Evolutionary conservation across 1,139 yeast species (phyloP).

Genomic region (Lodderomyces pseudojiufengensis): DNA sequence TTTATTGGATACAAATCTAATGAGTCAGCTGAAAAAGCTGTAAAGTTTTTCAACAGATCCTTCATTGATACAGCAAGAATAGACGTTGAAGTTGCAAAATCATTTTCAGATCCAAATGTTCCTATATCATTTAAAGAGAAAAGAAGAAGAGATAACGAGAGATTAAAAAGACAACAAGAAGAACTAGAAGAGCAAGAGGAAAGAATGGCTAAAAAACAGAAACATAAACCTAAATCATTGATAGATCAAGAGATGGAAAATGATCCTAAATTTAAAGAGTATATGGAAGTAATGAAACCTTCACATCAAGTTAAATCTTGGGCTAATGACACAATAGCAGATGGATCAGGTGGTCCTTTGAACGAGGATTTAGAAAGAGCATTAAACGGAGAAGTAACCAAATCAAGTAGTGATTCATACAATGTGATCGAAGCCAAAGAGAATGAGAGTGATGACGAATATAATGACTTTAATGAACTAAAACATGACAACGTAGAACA

Average conservation of each 20-base stretch:
- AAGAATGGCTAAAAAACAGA: constrained; percentile 22
- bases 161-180: constrained; percentile 54
- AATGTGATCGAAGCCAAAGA: constrained; percentile 35
- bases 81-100: constrained; percentile 77
- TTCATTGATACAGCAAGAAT: constrained; percentile 81
- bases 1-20: constrained; percentile 78
- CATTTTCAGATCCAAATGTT: constrained; percentile 76
- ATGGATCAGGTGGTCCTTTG: constrained; percentile 51
- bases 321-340: constrained; percentile 69
- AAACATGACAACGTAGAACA: constrained; percentile 24
- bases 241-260: constrained; percentile 57
- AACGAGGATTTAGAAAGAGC: constrained; percentile 40
- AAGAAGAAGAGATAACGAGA: constrained; percentile 51
- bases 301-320: constrained; percentile 61
- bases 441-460: constrained; percentile 64
- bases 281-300: constrained; percentile 79
- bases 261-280: constrained; percentile 74
- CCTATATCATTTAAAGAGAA: constrained; percentile 72
- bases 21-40: constrained; percentile 77
- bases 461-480: constrained; percentile 47
- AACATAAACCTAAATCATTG: constrained; percentile 21
- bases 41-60: constrained; percentile 67
- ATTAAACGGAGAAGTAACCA: constrained; percentile 22
- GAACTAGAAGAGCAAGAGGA: constrained; percentile 44
- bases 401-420: constrained; percentile 11